A percentile compares a stretch with the other conserved stretches of the same genome.
phyloP scores from a whole-genome alignment of 768 basidiomycete species.

The Calocybe gangraenosa region DNA sequence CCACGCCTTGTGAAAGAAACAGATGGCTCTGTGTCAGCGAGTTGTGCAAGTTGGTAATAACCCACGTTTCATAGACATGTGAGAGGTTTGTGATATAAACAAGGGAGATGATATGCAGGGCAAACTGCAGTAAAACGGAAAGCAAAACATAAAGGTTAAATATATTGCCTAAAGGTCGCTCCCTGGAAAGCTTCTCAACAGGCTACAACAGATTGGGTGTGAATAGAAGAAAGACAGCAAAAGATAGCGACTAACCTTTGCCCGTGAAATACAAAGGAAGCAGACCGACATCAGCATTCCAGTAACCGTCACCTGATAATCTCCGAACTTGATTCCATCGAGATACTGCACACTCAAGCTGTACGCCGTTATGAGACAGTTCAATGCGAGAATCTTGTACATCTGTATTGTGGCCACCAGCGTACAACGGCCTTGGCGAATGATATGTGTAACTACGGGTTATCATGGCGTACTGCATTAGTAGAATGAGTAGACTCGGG shows the following conservation, averaged over 20 bases:
- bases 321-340: slow-evolving; percentile 98
- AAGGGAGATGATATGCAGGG: slow-evolving; percentile 85
- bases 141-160: slow-evolving; percentile 95
- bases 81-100: slow-evolving; percentile 92
- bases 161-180: slow-evolving; percentile 92
- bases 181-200: slow-evolving; percentile 91
- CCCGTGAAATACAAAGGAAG: slow-evolving; percentile 96
- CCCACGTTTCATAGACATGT: slow-evolving; percentile 72
- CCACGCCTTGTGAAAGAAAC: slow-evolving; percentile 45
- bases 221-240: not conserved
- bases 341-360: slow-evolving; percentile 96
- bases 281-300: slow-evolving; percentile 98
- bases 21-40: not conserved
- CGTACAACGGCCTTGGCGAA: slow-evolving; percentile 97
- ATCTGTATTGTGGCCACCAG: slow-evolving; percentile 98
- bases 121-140: slow-evolving; percentile 90
- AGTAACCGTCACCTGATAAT: slow-evolving; percentile 96
- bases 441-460: slow-evolving; percentile 92
- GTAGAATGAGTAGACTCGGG: too few species aligned
- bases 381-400: slow-evolving; percentile 98
- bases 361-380: slow-evolving; percentile 98
- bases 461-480: slow-evolving; percentile 25
- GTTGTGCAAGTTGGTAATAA: slow-evolving; percentile 15
- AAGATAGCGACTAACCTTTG: slow-evolving; percentile 62
- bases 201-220: slow-evolving; percentile 50